phyloP scores from a whole-genome alignment of 441 rosid species.

The Adansonia madagascariensis region DNA sequence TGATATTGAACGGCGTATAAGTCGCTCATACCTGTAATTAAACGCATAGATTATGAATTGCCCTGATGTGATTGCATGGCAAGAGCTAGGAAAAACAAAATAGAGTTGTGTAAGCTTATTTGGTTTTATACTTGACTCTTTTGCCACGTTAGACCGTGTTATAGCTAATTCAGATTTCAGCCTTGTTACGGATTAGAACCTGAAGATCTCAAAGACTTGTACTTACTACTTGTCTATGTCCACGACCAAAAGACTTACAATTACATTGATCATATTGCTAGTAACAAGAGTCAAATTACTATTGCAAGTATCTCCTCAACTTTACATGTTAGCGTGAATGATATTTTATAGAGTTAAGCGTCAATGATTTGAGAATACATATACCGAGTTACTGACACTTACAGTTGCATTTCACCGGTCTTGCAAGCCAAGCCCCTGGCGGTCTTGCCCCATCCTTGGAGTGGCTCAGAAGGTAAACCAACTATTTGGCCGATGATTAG shows the following conservation, averaged over 20 bases:
- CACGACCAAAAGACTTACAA: too few relatives aligned
- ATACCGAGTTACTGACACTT: conserved; percentile 20
- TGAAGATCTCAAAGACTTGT: too few relatives aligned
- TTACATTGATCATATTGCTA: too few relatives aligned
- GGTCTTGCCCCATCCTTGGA: conserved; percentile 34
- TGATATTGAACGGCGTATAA: conserved; percentile 34
- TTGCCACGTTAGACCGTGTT: too few relatives aligned
- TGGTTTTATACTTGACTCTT: too few relatives aligned
- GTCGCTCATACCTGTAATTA: conserved; percentile 44
- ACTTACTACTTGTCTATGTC: neutral
- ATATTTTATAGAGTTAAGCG: neutral
- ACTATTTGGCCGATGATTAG: conserved; percentile 50
- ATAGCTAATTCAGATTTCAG: too few relatives aligned
- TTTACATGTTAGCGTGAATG: neutral
- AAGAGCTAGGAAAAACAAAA: neutral
- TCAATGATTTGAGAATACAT: neutral
- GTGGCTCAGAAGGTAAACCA: conserved; percentile 33
- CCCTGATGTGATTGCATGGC: neutral
- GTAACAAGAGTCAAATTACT: too few relatives aligned
- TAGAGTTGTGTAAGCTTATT: too few relatives aligned
- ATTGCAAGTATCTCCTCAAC: neutral
- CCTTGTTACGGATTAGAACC: too few relatives aligned
- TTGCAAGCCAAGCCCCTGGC: conserved; percentile 38
- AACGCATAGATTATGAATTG: neutral
- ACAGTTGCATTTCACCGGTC: conserved; percentile 46